A percentile compares a stretch with the other conserved stretches of the same genome.
Evolutionary conservation across 495 filamentous ascomycete genomes (phyloP).

Genomic region (Pyrenopolyporus hunteri): DNA sequence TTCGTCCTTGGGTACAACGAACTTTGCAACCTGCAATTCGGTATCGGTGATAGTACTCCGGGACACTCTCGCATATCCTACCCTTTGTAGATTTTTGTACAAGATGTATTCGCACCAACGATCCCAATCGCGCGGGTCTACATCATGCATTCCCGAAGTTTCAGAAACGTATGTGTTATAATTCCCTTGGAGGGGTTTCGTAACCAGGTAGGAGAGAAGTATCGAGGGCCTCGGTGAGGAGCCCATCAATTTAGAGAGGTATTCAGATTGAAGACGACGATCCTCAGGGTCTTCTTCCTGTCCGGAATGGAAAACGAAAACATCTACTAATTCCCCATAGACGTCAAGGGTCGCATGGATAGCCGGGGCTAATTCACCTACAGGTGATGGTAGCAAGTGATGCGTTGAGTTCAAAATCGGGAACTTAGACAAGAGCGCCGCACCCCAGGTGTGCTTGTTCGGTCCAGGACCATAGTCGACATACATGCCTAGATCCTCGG

Average conservation of each 20-base stretch:
- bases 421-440: conserved; percentile 92
- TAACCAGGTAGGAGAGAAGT: conserved; percentile 90
- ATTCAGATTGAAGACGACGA: conserved; percentile 84
- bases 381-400: conserved; percentile 89
- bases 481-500: conserved; percentile 97
- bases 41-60: conserved; percentile 95
- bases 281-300: conserved; percentile 98
- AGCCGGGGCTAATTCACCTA: conserved; percentile 93
- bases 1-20: conserved; percentile 78
- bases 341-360: conserved; percentile 94
- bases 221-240: conserved; percentile 79
- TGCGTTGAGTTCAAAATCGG: conserved; percentile 97
- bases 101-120: conserved; percentile 99
- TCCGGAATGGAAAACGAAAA: conserved; percentile 98
- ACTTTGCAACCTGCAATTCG: conserved; percentile 96
- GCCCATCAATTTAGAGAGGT: conserved; percentile 88
- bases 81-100: conserved; percentile 85
- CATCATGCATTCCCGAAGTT: conserved; percentile 88
- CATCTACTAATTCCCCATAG: conserved; percentile 88
- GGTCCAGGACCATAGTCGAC: conserved; percentile 96
- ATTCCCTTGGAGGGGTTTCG: conserved; percentile 87
- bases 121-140: conserved; percentile 93
- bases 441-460: conserved; percentile 99
- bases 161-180: conserved; percentile 97
- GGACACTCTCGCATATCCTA: conserved; percentile 89